Conservation (phyloP, 495 filamentous ascomycete genomes). For the Parathielavia hyrcaniae region DNA sequence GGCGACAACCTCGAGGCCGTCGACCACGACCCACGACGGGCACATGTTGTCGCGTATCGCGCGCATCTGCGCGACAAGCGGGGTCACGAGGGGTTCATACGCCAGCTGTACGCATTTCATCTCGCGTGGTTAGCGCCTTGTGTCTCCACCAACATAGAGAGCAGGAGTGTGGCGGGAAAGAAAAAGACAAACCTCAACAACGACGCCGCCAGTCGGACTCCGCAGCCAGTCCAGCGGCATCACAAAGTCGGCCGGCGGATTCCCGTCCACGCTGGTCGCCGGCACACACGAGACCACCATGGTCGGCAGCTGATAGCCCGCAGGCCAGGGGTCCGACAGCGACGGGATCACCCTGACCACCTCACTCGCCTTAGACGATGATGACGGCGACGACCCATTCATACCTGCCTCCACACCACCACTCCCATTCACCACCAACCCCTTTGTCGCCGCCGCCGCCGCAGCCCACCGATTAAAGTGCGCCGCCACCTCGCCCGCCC, state of each 20-base stretch:
- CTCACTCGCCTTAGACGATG: slow-evolving; percentile 23
- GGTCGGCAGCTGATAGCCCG: slow-evolving; percentile 57
- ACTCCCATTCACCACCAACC: slow-evolving; percentile 23
- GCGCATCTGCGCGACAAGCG: slow-evolving; percentile 56
- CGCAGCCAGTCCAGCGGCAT: slow-evolving; percentile 68
- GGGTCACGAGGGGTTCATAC: slow-evolving; percentile 67
- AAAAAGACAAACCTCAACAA: slow-evolving; percentile 53
- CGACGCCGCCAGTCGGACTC: slow-evolving; percentile 72
- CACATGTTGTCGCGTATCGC: slow-evolving; percentile 52
- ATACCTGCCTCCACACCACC: no score
- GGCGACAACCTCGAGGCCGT: slow-evolving; percentile 69
- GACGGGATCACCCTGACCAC: slow-evolving; percentile 57
- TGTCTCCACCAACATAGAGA: neutral
- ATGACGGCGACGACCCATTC: slow-evolving; percentile 23
- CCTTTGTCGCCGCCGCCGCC: slow-evolving; percentile 15
- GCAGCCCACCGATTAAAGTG: slow-evolving; percentile 59
- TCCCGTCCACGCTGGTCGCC: slow-evolving; percentile 55
- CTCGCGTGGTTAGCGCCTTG: neutral
- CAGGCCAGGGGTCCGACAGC: slow-evolving; percentile 59
- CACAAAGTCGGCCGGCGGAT: slow-evolving; percentile 64
- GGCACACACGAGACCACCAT: slow-evolving; percentile 74
- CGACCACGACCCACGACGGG: slow-evolving; percentile 68
- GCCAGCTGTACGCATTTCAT: slow-evolving; percentile 46
- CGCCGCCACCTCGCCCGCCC: slow-evolving; percentile 58
- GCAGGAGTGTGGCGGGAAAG: slow-evolving; percentile 3